Percentiles rank a stretch among this genome's conserved stretches.
Evolutionary conservation across 2,329 filamentous ascomycete genomes (phyloP).

Genomic region (Byssothecium circinans): DNA sequence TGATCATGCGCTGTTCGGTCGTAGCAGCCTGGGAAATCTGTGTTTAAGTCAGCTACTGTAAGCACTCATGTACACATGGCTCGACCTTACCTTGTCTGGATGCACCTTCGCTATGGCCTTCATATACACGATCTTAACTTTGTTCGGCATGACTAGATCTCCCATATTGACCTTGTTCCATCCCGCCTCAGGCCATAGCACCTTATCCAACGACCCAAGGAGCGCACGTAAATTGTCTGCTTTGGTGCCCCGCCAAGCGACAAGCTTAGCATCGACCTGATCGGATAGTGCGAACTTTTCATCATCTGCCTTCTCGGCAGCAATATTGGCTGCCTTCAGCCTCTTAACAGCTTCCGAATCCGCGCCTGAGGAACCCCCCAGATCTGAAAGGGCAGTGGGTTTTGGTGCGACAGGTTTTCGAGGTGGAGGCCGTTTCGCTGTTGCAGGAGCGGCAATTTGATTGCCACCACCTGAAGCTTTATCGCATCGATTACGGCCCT

Average conservation of each 20-base stretch:
- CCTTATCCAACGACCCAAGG: slow-evolving; percentile 80
- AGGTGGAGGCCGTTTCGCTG: slow-evolving; percentile 26
- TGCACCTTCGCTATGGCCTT: slow-evolving; percentile 98
- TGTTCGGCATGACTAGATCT: slow-evolving; percentile 87
- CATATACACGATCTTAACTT: slow-evolving; percentile 98
- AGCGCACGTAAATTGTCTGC: slow-evolving; percentile 88
- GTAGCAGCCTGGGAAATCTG: slow-evolving; percentile 64
- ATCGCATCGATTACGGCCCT: slow-evolving; percentile 86
- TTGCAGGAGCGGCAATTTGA: slow-evolving; percentile 17
- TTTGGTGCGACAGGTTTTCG: slow-evolving; percentile 30
- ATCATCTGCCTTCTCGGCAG: slow-evolving; percentile 82
- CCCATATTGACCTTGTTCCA: slow-evolving; percentile 98
- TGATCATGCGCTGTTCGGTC: slow-evolving; percentile 68
- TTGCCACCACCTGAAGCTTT: slow-evolving; percentile 63
- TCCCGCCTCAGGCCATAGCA: slow-evolving; percentile 87
- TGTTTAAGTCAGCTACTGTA: slow-evolving; percentile 13
- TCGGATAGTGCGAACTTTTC: slow-evolving; percentile 91
- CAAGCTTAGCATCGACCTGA: slow-evolving; percentile 76
- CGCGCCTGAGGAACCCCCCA: slow-evolving; percentile 49
- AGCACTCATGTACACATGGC: not conserved
- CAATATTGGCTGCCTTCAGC: slow-evolving; percentile 80
- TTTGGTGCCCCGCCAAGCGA: slow-evolving; percentile 86
- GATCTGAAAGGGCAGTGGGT: slow-evolving; percentile 48
- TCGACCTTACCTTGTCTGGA: slow-evolving; percentile 84
- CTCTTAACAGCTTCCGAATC: slow-evolving; percentile 76